A percentile compares a stretch with the other conserved stretches of the same genome.
These are phyloP conservation scores for Soucietia sequanensis DNA, from an alignment of 805 yeast genomes.

Conservation along the genomic window DNA sequence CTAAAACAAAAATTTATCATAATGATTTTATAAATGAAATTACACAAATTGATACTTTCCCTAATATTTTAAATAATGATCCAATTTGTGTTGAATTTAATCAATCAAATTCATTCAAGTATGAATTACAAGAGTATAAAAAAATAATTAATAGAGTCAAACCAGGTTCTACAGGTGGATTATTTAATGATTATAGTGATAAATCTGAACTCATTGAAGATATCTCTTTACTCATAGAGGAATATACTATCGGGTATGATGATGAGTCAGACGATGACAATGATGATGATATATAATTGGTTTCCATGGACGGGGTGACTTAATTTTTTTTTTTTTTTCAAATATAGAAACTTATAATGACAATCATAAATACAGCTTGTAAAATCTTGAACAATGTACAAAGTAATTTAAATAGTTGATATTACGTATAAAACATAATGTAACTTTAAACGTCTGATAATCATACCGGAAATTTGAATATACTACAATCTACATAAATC, in stretches of 20 bases:
- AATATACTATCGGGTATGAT: constrained; percentile 33
- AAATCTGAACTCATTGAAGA: constrained; percentile 36
- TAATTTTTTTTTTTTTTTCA: no score
- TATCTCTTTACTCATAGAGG: constrained; percentile 27
- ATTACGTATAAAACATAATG: no score
- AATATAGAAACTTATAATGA: no score
- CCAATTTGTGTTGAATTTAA: constrained; percentile 20
- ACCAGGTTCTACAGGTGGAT: constrained; percentile 3
- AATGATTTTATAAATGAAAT: constrained; percentile 16
- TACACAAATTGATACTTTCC: constrained; percentile 27
- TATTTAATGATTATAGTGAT: constrained; percentile 17
- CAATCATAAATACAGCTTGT: no score
- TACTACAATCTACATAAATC: background rate
- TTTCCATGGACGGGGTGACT: no score
- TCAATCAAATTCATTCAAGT: constrained; percentile 20
- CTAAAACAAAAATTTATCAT: constrained; percentile 1
- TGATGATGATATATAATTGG: background rate
- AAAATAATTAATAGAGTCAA: constrained; percentile 15
- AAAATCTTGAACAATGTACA: no score
- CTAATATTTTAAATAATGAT: constrained; percentile 12
- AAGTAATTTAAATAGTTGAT: no score
- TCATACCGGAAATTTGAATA: no score
- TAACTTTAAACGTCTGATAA: no score
- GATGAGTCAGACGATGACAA: constrained; percentile 8
- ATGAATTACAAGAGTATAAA: constrained; percentile 28